A percentile compares a stretch with the other conserved stretches of the same genome.
Evolutionary conservation across 2,329 filamentous ascomycete genomes (phyloP).

Genomic region (Fusarium sp.): DNA sequence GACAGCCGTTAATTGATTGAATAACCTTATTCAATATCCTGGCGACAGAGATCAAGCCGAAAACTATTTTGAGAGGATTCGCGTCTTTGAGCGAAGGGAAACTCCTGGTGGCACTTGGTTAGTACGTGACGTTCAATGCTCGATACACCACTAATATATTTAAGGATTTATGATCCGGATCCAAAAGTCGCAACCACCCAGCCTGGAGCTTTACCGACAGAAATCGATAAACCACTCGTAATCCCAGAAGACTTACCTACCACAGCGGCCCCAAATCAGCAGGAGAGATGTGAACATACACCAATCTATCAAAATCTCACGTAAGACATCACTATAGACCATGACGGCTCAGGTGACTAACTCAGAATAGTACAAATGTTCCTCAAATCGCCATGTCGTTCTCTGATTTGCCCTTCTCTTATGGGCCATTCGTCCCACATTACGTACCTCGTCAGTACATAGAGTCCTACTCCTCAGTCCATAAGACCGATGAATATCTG

Average conservation of each 20-base stretch:
- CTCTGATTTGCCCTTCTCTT: constrained; percentile 64
- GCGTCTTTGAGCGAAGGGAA: constrained; percentile 58
- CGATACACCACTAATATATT: not conserved
- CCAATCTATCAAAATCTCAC: constrained; percentile 65
- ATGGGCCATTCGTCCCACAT: constrained; percentile 68
- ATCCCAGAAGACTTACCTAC: constrained; percentile 58
- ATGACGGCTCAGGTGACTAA: rapidly evolving
- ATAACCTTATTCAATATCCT: too few relatives aligned
- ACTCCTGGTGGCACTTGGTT: constrained; percentile 61
- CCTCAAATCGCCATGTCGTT: constrained; percentile 68
- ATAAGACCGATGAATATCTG: constrained; percentile 60
- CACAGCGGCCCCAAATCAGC: constrained; percentile 54
- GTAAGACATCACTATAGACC: constrained; percentile 50
- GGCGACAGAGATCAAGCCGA: too few relatives aligned
- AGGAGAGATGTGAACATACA: constrained; percentile 60
- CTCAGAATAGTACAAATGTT: constrained; percentile 61
- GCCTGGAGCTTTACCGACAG: constrained; percentile 59
- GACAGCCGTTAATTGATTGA: too few relatives aligned
- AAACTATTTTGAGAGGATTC: constrained; percentile 56
- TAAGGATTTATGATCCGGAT: constrained; percentile 64
- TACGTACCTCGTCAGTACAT: constrained; percentile 67
- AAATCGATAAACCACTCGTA: constrained; percentile 59
- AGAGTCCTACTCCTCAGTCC: constrained; percentile 65
- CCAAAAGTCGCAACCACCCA: constrained; percentile 49
- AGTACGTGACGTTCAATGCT: not conserved